Percentiles rank a stretch among this genome's conserved stretches.
Conservation (phyloP, 1,139 yeast genomes). For the Kurtzmaniella quercitrusa region DNA sequence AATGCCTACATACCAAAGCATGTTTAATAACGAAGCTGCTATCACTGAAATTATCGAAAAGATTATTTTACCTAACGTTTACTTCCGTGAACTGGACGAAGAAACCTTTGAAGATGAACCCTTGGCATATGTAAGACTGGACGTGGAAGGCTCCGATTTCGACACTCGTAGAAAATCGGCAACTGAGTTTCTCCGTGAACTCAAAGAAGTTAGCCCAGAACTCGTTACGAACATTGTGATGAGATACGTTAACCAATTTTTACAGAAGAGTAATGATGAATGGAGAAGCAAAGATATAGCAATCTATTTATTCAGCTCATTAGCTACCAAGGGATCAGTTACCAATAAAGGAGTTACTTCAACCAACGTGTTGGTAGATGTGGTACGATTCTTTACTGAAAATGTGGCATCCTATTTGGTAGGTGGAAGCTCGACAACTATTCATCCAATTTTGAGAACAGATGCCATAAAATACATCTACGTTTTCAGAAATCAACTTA, state of each 20-base stretch:
- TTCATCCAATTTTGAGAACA: constrained; percentile 74
- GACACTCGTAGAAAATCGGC: constrained; percentile 92
- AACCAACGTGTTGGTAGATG: constrained; percentile 79
- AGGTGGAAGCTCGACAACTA: constrained; percentile 7
- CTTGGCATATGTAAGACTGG: constrained; percentile 84
- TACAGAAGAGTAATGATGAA: constrained; percentile 32
- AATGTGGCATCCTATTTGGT: constrained; percentile 70
- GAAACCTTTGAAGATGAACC: constrained; percentile 97
- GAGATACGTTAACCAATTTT: constrained; percentile 69
- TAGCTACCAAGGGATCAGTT: constrained; percentile 86
- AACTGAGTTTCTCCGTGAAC: constrained; percentile 83
- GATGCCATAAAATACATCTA: constrained; percentile 92
- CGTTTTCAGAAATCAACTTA: constrained; percentile 87
- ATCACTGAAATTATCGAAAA: constrained; percentile 76
- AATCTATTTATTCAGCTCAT: constrained; percentile 76
- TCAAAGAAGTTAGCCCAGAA: constrained; percentile 75
- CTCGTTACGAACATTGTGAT: constrained; percentile 72
- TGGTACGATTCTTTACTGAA: constrained; percentile 75
- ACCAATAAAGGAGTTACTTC: constrained; percentile 87
- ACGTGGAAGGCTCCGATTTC: constrained; percentile 90
- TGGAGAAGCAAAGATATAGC: constrained; percentile 93
- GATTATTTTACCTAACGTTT: constrained; percentile 83
- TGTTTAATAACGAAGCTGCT: constrained; percentile 65
- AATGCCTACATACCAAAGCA: constrained; percentile 52
- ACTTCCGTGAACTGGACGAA: constrained; percentile 80